A percentile compares a stretch with the other conserved stretches of the same genome.
Evolutionary conservation across 2,329 filamentous ascomycete species (phyloP).

Genomic region (Mycosphaerelloides madeirae): DNA sequence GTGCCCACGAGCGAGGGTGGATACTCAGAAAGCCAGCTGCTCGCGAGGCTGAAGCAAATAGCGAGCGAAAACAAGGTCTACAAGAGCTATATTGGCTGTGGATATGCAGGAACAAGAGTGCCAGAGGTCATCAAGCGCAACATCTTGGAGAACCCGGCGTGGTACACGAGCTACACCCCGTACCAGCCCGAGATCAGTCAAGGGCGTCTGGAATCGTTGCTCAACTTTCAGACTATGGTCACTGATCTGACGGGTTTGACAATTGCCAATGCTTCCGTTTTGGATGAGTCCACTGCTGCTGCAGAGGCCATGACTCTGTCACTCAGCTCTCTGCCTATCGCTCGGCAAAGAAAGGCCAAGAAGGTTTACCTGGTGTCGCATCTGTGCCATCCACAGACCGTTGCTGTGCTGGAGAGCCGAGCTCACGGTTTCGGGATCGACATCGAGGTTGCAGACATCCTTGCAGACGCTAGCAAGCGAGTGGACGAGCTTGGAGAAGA

Average conservation of each 20-base stretch:
- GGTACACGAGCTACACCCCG: slow-evolving; percentile 97
- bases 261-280: slow-evolving; percentile 83
- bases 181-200: slow-evolving; percentile 98
- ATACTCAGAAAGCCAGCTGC: slow-evolving; percentile 57
- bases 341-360: slow-evolving; percentile 66
- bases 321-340: slow-evolving; percentile 65
- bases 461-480: slow-evolving; percentile 58
- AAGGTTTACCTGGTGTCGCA: slow-evolving; percentile 84
- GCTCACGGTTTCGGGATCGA: slow-evolving; percentile 88
- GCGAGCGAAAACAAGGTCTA: slow-evolving; percentile 58
- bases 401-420: slow-evolving; percentile 76
- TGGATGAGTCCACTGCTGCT: slow-evolving; percentile 88
- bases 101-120: slow-evolving; percentile 82
- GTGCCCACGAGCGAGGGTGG: slow-evolving; percentile 36
- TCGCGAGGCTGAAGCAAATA: slow-evolving; percentile 51
- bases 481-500: slow-evolving; percentile 74
- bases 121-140: slow-evolving; percentile 91
- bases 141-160: slow-evolving; percentile 84
- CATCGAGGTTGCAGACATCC: slow-evolving; percentile 67
- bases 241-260: slow-evolving; percentile 80
- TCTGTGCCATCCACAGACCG: slow-evolving; percentile 77
- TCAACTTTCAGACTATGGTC: slow-evolving; percentile 95
- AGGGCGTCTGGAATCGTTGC: slow-evolving; percentile 80
- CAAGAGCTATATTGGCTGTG: slow-evolving; percentile 73
- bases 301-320: slow-evolving; percentile 96